Base-by-base conservation (phyloP, 176 grass and related monocot genomes). In the bread wheat (Triticum aestivum) region DNA sequence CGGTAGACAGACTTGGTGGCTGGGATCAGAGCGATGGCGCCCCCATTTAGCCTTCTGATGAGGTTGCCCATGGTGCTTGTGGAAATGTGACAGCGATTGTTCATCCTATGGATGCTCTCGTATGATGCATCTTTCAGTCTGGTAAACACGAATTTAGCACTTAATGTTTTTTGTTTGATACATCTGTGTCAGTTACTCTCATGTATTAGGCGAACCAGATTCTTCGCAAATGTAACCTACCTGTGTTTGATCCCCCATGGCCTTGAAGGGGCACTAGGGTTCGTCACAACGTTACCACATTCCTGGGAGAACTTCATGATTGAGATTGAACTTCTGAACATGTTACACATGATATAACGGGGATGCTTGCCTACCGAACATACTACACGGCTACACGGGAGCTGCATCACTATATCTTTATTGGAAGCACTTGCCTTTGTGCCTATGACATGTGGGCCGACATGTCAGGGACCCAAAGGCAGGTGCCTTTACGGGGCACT, bases 1-100 rank as follows among this genome's bases (percentile, higher is more conserved):
- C 92, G 1, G 71, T 35, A 11, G 87, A 79, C 38, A 94, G 90
- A 70, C 89, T 99, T 17, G 92, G 94, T 20, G 88, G 88, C 27
- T 98, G 94, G 94, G 88, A 98, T 5, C 42, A 32, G 89, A 79
- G 61, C 69, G 41, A 47, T 5, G 18, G n/a, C n/a, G 30, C 29
- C 8, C 2, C 29, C 11, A 24, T 61, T 41, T 84, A 86, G 70
- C 13, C 41, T 42, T 30, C 17, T 27, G 9, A 24, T 21, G 9
- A 44, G 34, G 23, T 18, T 65, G 39, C 13, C 63, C 42, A 6
- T 68, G 84, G 4, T 21, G 12, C 17, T 4, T 52, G 73, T 54
- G 2, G 13, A 49, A 5, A 49, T 49, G 45, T 1, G 12, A 38
- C 39, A 62, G 20, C 37, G 38, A 27, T 71, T 71, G 45, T 27